Evolutionary conservation across 768 basidiomycete species (phyloP).

Genomic region (button mushroom (Agaricus bisporus)): DNA sequence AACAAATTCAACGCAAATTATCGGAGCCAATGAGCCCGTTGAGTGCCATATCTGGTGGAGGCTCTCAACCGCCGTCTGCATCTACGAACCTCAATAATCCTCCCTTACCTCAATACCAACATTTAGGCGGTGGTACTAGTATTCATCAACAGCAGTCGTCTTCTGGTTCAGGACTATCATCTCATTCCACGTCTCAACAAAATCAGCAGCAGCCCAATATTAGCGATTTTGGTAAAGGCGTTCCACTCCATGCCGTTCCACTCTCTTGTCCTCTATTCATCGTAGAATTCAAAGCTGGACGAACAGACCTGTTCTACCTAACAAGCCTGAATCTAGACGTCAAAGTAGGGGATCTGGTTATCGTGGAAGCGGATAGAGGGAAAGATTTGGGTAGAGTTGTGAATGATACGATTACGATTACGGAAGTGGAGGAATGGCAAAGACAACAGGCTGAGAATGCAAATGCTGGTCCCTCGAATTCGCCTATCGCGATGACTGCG

Average conservation of each 20-base stretch:
- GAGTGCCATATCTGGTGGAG: neutral
- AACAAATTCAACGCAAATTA: constrained; percentile 33
- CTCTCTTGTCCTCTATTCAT: constrained; percentile 88
- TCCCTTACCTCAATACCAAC: constrained; percentile 2
- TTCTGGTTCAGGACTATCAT: neutral
- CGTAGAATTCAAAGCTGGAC: constrained; percentile 95
- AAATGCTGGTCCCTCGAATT: neutral
- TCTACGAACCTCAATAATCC: constrained; percentile 4
- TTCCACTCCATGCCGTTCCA: constrained; percentile 81
- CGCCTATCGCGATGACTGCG: constrained; percentile 29
- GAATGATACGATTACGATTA: constrained; percentile 84
- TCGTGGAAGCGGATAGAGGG: constrained; percentile 95
- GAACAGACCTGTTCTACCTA: constrained; percentile 91
- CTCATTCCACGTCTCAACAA: neutral
- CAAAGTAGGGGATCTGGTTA: constrained; percentile 84
- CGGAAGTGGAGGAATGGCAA: constrained; percentile 89
- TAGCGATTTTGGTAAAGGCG: constrained; percentile 78
- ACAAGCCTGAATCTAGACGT: constrained; percentile 60
- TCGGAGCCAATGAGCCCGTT: constrained; percentile 23
- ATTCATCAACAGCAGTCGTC: constrained; percentile 9
- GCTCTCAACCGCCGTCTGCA: constrained; percentile 17
- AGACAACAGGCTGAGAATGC: constrained; percentile 62
- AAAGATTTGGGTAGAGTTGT: constrained; percentile 90
- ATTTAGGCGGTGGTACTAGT: neutral
- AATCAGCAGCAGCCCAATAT: constrained; percentile 21